Percentiles rank a stretch among this genome's conserved stretches.
phyloP scores from a whole-genome alignment of 139 green algal genomes.

The Gonium pectorale region DNA sequence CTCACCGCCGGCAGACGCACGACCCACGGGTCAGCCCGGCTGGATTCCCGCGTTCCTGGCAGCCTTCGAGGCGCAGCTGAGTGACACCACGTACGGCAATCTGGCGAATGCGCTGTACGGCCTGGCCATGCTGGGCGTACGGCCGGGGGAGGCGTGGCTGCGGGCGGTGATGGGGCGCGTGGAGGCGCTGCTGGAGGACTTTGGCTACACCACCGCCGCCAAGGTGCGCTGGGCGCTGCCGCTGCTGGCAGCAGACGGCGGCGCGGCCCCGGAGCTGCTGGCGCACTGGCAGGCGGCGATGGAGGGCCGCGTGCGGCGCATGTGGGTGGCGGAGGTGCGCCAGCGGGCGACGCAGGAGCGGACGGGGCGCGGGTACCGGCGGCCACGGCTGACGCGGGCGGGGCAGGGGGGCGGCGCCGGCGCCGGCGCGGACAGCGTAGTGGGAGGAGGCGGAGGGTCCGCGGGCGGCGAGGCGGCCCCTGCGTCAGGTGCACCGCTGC shows the following conservation, averaged over 20 bases:
- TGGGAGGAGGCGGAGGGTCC: no score
- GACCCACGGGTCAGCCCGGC: neutral
- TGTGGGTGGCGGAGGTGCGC: no score
- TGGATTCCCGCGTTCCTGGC: constrained; percentile 16
- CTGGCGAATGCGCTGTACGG: constrained; percentile 21
- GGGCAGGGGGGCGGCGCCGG: no score
- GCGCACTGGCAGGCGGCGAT: neutral
- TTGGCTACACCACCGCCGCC: constrained; percentile 4
- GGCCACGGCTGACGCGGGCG: no score
- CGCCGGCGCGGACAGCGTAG: no score
- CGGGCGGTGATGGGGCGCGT: neutral
- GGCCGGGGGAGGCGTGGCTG: constrained; percentile 24
- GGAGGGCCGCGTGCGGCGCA: no score
- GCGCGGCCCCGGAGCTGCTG: neutral
- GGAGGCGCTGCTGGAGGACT: constrained; percentile 7
- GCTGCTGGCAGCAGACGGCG: neutral
- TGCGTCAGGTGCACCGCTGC: no score
- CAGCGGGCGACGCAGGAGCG: no score
- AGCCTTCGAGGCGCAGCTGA: neutral
- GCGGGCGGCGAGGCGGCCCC: no score
- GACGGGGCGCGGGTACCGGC: no score
- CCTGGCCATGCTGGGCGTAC: constrained; percentile 24
- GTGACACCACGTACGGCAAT: constrained; percentile 10
- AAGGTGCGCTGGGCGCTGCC: constrained; percentile 43
- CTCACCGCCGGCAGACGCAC: neutral